Evolutionary conservation across 345 rosid species (phyloP).

Genomic region (Heritiera fomes): DNA sequence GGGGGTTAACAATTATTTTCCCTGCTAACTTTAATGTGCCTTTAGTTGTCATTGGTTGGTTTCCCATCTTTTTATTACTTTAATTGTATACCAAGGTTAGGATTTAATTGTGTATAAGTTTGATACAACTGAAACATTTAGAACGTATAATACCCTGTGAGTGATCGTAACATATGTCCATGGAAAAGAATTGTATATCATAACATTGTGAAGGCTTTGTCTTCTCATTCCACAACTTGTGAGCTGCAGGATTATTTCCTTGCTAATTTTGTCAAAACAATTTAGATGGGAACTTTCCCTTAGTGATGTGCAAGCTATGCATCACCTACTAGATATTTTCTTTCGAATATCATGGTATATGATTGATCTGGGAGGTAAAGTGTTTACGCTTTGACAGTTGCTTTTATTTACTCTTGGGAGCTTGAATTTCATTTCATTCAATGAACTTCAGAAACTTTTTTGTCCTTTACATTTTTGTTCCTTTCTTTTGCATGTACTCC

Average conservation of each 20-base stretch:
- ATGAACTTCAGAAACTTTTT: neutral
- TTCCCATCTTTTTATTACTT: neutral
- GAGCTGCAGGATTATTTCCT: neutral
- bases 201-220: neutral
- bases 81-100: too few species aligned
- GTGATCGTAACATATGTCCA: neutral
- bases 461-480: neutral
- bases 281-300: neutral
- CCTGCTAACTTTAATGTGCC: neutral
- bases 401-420: neutral
- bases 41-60: neutral
- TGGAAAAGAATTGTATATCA: neutral
- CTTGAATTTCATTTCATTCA: neutral
- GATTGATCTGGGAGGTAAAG: neutral
- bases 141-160: neutral
- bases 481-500: too few species aligned
- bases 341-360: neutral
- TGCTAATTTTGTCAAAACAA: neutral
- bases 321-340: too few species aligned
- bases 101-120: neutral
- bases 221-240: neutral
- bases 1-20: neutral
- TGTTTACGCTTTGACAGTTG: neutral
- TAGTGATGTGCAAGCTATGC: neutral
- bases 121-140: neutral